phyloP scores from a whole-genome alignment of 2,329 filamentous ascomycete genomes.

The Zymoseptoria tritici region DNA sequence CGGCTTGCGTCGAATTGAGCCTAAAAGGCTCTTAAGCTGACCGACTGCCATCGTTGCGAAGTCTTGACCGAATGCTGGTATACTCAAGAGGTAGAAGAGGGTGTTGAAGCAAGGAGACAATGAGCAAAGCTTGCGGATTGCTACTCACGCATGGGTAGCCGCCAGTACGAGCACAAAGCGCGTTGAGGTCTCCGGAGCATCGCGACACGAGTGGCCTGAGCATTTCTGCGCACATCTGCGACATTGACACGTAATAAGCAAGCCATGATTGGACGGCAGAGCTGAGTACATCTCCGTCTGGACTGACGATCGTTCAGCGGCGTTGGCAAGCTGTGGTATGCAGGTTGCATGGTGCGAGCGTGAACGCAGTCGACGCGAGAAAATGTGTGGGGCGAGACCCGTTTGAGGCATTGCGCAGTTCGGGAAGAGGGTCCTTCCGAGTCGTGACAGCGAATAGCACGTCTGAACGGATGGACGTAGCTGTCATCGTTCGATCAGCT shows the following conservation, averaged over 20 bases:
- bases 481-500: background rate
- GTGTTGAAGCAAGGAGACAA: background rate
- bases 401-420: background rate
- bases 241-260: background rate
- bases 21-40: conserved; percentile 38
- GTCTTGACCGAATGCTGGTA: background rate
- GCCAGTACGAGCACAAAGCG: background rate
- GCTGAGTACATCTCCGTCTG: background rate
- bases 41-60: conserved; percentile 18
- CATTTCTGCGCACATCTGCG: background rate
- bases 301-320: background rate
- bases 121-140: background rate
- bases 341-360: background rate
- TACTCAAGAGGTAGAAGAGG: background rate
- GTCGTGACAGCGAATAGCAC: background rate
- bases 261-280: background rate
- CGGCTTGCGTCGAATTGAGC: conserved; percentile 42
- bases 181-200: background rate
- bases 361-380: background rate
- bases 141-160: background rate
- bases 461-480: background rate
- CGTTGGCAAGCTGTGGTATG: background rate
- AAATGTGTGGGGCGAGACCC: background rate
- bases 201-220: background rate
- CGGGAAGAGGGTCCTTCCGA: background rate